A percentile compares a stretch with the other conserved stretches of the same genome.
Evolutionary conservation across 2,329 filamentous ascomycete genomes (phyloP).

Genomic region (Lasiodiplodia sp.): DNA sequence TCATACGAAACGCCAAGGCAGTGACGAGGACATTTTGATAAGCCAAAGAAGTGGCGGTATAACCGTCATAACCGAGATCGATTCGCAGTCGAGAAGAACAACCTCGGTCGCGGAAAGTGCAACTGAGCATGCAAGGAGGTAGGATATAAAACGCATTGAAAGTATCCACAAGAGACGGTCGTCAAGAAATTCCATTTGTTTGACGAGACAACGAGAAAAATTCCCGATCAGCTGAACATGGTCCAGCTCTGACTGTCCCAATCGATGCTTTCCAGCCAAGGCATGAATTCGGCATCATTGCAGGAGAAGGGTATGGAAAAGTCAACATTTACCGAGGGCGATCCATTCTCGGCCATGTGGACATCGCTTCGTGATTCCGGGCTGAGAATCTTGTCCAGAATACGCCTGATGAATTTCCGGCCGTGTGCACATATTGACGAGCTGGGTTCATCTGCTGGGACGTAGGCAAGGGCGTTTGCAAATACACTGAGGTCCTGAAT

Average conservation of each 20-base stretch:
- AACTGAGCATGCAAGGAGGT: background rate
- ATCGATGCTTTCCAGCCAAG: constrained; percentile 54
- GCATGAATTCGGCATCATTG: constrained; percentile 53
- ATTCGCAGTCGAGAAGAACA: constrained; percentile 12
- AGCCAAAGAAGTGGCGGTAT: background rate
- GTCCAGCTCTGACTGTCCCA: constrained; percentile 48
- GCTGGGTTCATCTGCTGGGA: constrained; percentile 50
- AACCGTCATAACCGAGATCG: constrained; percentile 20
- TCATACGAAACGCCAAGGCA: constrained; percentile 16
- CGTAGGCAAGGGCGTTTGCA: constrained; percentile 44
- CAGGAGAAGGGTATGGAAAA: constrained; percentile 44
- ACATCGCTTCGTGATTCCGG: constrained; percentile 31
- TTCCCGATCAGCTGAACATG: constrained; percentile 13
- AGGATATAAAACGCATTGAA: background rate
- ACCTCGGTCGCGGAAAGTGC: background rate
- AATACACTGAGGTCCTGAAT: constrained; percentile 56
- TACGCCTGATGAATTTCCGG: constrained; percentile 49
- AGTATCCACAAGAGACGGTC: background rate
- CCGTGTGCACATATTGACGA: constrained; percentile 53
- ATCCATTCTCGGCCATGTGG: constrained; percentile 1
- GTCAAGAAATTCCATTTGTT: background rate
- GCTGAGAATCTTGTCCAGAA: constrained; percentile 53
- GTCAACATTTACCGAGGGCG: constrained; percentile 39
- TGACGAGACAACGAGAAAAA: background rate
- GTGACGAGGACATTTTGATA: constrained; percentile 13